Evolutionary conservation across 2,329 filamentous ascomycete species (phyloP), one percentile per base, ranked within the genome.

Genomic region (Hypocrella siamensis): DNA sequence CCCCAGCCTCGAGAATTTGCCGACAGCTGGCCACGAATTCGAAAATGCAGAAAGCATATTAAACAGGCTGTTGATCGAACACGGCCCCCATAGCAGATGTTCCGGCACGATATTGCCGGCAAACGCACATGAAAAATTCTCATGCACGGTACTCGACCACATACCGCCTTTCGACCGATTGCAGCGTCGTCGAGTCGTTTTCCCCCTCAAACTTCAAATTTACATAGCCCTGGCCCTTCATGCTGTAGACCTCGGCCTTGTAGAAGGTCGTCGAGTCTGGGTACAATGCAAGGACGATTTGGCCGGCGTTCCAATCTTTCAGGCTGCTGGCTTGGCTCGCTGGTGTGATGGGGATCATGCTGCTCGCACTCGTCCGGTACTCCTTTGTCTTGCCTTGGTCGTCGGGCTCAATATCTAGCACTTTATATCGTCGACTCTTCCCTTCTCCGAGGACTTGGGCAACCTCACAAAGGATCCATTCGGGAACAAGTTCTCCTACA

Each of bases 201-300:
- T 85, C 79, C 11, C 80, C 80, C 48, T 88, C 82, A 44, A 88
- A 88, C 39, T 81, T 75, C 40, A 88, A 59, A 35, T 69, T 68
- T 26, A 78, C 72, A 37, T 64, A 67, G 26, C 63, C 46, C 38
- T 62, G 50, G 25, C 58, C 58, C 34, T 76, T 61, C 61, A 70
- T 75, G 22, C 75, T 75, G 55, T 82, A 79, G 7, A 88, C 81
- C 42, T 85, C 79, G 2, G 82, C 82, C 48, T 80, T 76, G 51
- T 90, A 90, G 45, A 90, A 88, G 0, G 80, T 86, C 1, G 82
- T 86, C 1, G 82, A 88, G 43, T 84, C 76, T 0, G 82, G 82
- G 46, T 90, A 90, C 35, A 84, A 60, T 0, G 82, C 82, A 35
- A 88, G 60, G 7, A 88, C 81, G 28, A 74, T 70, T 48, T 78